Conservation (phyloP, 1,284 basidiomycete species). For the Trametes sp. region DNA sequence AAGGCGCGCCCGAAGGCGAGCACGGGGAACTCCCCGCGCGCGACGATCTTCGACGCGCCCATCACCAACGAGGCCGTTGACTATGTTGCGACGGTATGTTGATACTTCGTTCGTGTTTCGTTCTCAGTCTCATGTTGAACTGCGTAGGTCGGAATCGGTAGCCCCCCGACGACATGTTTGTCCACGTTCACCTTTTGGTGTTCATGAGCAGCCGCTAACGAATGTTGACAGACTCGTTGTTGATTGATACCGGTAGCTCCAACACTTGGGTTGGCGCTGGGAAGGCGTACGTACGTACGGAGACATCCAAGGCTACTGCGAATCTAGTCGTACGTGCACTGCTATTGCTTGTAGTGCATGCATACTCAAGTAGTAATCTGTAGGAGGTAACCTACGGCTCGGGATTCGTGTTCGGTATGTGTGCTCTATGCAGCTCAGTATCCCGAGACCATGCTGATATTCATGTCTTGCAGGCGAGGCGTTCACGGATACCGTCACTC, state of each 20-base stretch:
- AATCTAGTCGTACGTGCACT: conserved; percentile 45
- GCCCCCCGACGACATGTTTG: conserved; percentile 38
- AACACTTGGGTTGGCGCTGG: conserved; percentile 62
- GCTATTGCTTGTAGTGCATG: neutral
- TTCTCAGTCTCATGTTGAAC: neutral
- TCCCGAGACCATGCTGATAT: conserved; percentile 35
- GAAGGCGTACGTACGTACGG: conserved; percentile 45
- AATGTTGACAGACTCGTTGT: conserved; percentile 25
- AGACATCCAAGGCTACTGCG: conserved; percentile 49
- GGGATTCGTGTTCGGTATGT: conserved; percentile 55
- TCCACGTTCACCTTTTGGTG: neutral
- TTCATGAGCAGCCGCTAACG: neutral
- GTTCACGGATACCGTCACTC: conserved; percentile 35
- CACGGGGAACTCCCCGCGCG: neutral
- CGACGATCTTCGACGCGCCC: conserved; percentile 23
- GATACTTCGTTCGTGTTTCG: neutral
- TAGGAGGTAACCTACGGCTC: conserved; percentile 45
- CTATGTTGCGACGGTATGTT: conserved; percentile 35
- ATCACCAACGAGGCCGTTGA: conserved; percentile 35
- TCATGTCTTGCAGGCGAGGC: conserved; percentile 44
- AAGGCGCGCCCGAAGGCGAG: conserved; percentile 11
- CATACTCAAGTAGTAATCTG: neutral
- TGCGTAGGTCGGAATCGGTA: conserved; percentile 37
- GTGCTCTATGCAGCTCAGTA: conserved; percentile 39
- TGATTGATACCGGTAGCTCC: conserved; percentile 44